Base-by-base conservation (phyloP, 345 rosid genomes). In the Murraya koenigii region DNA sequence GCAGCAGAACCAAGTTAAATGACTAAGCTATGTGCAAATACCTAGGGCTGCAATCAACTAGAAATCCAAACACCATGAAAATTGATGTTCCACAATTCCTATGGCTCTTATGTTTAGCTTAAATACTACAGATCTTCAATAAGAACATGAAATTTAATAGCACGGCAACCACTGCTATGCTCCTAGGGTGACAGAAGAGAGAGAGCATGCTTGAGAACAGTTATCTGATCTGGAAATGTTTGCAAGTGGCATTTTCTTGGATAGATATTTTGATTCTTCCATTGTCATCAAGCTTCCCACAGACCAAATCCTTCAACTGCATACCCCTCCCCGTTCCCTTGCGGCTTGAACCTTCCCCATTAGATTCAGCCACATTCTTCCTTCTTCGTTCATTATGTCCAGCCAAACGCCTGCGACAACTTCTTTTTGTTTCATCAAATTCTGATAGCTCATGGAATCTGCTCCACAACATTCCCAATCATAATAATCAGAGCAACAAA, bases 351-450 rank as follows among this genome's bases (percentile, higher is more conserved):
- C 85, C 80, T 75, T 84, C 81, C 11, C 30, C 71, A 7, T 75
- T 72, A 54, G 89, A 33, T 36, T 88, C 89, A 41, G 44, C 72
- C 0, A 81, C 55, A 69, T 59, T 86, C 84, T 88, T 90, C 87
- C 92, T 87, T 7, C 92, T 64, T 35, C 92, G 86, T 77, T 90
- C 88, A 25, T 90, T 90, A 80, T 90, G 93, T 38, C 89, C 90
- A 0, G 93, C 91, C 75, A 90, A 75, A 1, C 93, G 83, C 80
- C 83, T 77, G 33, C 91, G 87, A 59, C 92, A 90, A 67, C 94
- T 90, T 59, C 90, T 78, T 76, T 90, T 90, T 63, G 77, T 64
- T 17, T 87, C 88, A 66, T 90, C 92, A 55, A 90, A 90, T 52
- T 90, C 90, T 44, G 80, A 38, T 22, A 90, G 63, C 65, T 86